Percentiles rank a stretch among this genome's conserved stretches.
phyloP scores from a whole-genome alignment of 345 rosid species.

The Tarenaya hassleriana region DNA sequence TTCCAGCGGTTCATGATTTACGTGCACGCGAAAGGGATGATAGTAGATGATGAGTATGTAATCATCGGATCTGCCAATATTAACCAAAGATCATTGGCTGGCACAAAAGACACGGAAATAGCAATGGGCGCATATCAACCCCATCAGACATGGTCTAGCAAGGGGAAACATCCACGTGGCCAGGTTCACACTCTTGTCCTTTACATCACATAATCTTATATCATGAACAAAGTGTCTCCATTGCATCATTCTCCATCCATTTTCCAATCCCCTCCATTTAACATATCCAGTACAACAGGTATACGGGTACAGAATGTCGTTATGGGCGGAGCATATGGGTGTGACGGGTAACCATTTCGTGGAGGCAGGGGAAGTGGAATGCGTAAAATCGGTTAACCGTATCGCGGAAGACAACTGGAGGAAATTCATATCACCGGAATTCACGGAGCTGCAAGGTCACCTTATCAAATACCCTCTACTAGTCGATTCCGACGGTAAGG shows the following conservation, averaged over 20 bases:
- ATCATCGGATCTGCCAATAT: conserved; percentile 97
- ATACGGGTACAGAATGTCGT: conserved; percentile 92
- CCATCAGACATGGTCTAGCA: conserved; percentile 72
- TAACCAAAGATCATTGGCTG: conserved; percentile 99
- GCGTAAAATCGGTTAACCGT: conserved; percentile 65
- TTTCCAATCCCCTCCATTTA: no score
- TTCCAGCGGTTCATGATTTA: conserved; percentile 80
- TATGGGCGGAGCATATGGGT: conserved; percentile 97
- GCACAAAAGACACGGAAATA: conserved; percentile 95
- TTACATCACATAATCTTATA: no score
- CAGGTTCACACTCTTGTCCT: no score
- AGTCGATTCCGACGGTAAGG: conserved; percentile 52
- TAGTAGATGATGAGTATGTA: no score
- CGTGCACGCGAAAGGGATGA: conserved; percentile 88
- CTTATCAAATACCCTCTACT: conserved; percentile 86
- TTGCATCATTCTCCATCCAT: no score
- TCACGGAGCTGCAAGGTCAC: conserved; percentile 84
- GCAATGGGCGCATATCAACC: conserved; percentile 99
- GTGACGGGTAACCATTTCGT: conserved; percentile 79
- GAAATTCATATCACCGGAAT: conserved; percentile 66
- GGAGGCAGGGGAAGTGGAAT: conserved; percentile 58
- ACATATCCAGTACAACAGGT: no score
- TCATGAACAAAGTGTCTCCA: no score
- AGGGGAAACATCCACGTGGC: no score
- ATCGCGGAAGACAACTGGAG: conserved; percentile 87